Percentiles rank a stretch among this genome's conserved stretches.
Conservation (phyloP, 768 basidiomycete genomes). For the Agrocybe chaxingu region DNA sequence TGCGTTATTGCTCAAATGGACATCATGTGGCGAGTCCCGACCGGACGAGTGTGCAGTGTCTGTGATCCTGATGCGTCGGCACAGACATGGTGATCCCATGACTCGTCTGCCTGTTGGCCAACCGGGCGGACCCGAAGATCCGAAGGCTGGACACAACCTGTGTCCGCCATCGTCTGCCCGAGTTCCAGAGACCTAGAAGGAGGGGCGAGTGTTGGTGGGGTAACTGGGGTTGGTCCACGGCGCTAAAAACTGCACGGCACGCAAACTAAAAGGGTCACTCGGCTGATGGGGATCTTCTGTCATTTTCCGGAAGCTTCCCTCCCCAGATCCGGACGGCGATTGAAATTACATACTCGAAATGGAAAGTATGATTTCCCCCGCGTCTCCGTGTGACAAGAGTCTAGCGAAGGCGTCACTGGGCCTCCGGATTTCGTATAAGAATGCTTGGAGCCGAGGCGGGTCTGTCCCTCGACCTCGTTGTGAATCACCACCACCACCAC, state of each 20-base stretch:
- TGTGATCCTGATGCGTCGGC: conserved; percentile 6
- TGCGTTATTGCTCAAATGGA: background rate
- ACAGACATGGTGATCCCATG: conserved; percentile 11
- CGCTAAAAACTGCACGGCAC: too few species aligned
- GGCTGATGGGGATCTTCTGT: too few species aligned
- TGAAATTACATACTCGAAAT: background rate
- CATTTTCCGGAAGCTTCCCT: too few species aligned
- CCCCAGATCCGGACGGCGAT: background rate
- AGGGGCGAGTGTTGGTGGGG: too few species aligned
- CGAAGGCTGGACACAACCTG: conserved; percentile 4
- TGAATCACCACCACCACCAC: conserved; percentile 12
- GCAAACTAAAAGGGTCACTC: too few species aligned
- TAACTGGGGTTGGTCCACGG: too few species aligned
- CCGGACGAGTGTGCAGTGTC: background rate
- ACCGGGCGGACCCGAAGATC: conserved; percentile 1
- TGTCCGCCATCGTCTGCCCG: too few species aligned
- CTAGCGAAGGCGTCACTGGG: conserved; percentile 1
- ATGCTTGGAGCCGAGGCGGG: background rate
- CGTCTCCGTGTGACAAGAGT: background rate
- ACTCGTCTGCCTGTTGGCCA: background rate
- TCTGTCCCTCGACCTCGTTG: background rate
- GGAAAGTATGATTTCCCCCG: background rate
- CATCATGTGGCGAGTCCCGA: conserved; percentile 9
- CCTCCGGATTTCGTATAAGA: conserved; percentile 8
- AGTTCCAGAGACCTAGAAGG: too few species aligned